phyloP scores from a whole-genome alignment of 345 rosid genomes.

The Draba incana region DNA sequence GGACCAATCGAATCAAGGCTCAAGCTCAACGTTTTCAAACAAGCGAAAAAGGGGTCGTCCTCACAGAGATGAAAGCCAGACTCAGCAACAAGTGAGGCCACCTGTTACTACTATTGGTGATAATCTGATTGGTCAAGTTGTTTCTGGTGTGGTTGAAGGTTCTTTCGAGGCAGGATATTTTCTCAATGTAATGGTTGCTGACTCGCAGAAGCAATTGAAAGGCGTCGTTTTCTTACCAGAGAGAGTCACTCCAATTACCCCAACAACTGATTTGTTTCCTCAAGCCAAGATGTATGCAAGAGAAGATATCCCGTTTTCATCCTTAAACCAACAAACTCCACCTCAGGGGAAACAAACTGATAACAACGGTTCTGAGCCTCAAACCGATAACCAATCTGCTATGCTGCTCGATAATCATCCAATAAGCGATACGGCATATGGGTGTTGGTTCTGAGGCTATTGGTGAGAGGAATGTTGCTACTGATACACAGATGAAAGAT shows the following conservation, averaged over 20 bases:
- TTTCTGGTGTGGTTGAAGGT: constrained; percentile 76
- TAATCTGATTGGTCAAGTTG: constrained; percentile 59
- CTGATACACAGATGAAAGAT: constrained; percentile 38
- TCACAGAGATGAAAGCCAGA: constrained; percentile 50
- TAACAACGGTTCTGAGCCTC: constrained; percentile 12
- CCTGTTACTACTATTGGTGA: constrained; percentile 30
- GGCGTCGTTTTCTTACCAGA: constrained; percentile 71
- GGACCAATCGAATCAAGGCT: constrained; percentile 45
- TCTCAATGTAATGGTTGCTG: constrained; percentile 59
- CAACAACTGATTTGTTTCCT: constrained; percentile 71
- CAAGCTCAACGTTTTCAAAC: constrained; percentile 39
- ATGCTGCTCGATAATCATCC: constrained; percentile 40
- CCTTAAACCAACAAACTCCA: constrained; percentile 30
- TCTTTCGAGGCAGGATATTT: constrained; percentile 77
- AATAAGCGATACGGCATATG: constrained; percentile 33
- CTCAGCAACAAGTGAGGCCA: constrained; percentile 35
- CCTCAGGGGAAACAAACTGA: constrained; percentile 39
- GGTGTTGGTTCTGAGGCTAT: constrained; percentile 30
- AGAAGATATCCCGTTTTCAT: constrained; percentile 50
- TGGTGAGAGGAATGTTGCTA: constrained; percentile 16
- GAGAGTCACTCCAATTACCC: constrained; percentile 54
- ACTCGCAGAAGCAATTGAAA: constrained; percentile 54
- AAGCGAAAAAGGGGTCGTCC: constrained; percentile 70
- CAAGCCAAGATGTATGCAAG: constrained; percentile 63
- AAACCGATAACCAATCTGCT: constrained; percentile 42